Evolutionary conservation across 805 yeast genomes (phyloP).

Genomic region (Ogataea allantospora): DNA sequence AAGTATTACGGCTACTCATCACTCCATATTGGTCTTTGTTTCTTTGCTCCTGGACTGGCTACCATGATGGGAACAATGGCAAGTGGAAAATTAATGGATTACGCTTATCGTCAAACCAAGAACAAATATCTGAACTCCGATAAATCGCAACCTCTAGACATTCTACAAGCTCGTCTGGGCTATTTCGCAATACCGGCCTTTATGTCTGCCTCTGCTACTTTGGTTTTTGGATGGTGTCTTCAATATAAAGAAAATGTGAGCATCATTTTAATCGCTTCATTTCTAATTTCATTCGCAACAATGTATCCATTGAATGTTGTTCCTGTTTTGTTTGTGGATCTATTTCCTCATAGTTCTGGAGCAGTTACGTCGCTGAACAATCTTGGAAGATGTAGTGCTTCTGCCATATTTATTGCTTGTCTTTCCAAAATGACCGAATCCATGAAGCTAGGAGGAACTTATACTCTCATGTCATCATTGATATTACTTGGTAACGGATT

Average conservation of each 20-base stretch:
- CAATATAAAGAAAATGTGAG: constrained; percentile 46
- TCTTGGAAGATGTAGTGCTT: constrained; percentile 66
- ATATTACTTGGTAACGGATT: constrained; percentile 13
- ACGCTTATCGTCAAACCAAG: constrained; percentile 41
- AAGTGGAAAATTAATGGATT: constrained; percentile 58
- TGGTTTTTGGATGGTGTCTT: constrained; percentile 76
- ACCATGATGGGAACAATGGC: constrained; percentile 58
- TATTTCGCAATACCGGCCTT: constrained; percentile 42
- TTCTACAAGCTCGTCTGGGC: constrained; percentile 54
- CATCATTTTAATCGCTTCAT: constrained; percentile 57
- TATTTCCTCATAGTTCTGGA: constrained; percentile 68
- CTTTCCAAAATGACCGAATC: constrained; percentile 54
- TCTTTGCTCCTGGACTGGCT: constrained; percentile 71
- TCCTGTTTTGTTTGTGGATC: constrained; percentile 71
- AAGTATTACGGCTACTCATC: constrained; percentile 49
- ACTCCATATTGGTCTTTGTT: constrained; percentile 65
- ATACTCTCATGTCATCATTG: constrained; percentile 66
- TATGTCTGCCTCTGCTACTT: constrained; percentile 37
- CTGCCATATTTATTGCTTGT: constrained; percentile 70
- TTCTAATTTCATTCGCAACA: constrained; percentile 56
- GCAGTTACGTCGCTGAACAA: constrained; percentile 75
- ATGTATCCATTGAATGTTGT: constrained; percentile 57
- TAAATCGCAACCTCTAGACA: constrained; percentile 44
- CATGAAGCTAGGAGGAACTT: constrained; percentile 74
- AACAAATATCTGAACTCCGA: constrained; percentile 28